Evolutionary conservation across 306 rosid species (phyloP), one percentile per base, ranked within the genome.

Genomic region (Astragalus glycyphyllos): DNA sequence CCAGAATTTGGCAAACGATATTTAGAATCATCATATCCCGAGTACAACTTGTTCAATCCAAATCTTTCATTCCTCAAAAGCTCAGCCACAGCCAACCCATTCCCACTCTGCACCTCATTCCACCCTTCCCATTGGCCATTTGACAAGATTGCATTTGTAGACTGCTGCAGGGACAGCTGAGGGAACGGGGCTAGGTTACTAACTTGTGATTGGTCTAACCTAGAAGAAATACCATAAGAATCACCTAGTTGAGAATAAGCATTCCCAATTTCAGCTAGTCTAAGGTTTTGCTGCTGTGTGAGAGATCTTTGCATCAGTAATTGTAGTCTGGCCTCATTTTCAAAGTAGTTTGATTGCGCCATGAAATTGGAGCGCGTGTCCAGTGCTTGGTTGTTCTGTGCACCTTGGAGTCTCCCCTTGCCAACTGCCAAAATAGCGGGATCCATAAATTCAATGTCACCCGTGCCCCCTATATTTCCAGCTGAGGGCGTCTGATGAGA

Each of bases 381-480:
- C 68, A 85, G 50, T 57, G 87, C 82, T 5, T 86, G 92, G 77
- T 74, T 83, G 89, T 84, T 87, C 31, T 75, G 71, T 67, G 87
- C 84, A 71, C 96, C 90, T 81, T 91, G 99, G 82, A 82, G 78
- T 68, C 97, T 85, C 68, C 96, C 96, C 75, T 84, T 89, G 67
- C 97, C 99, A 53, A 95, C 99, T 37, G 96, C 99, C 88, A 95
- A 81, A 83, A 95, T 95, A 65, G 99, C 99, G 65, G 99, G 99
- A 87, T 95, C 99, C 89, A 87, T 82, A 70, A 89, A 95, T 84
- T 91, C 99, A 60, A 91, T 84, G 73, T 91, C 99, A 8, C 87
- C 80, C 8, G 86, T 20, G 65, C 83, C 62, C 58, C 84, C 86
- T 69, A 84, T 82, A 77, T 78, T 87, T 72, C 87, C 97, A 69